Conservation (phyloP, 2,329 filamentous ascomycete genomes). For the Microdochium trichocladiopsis region DNA sequence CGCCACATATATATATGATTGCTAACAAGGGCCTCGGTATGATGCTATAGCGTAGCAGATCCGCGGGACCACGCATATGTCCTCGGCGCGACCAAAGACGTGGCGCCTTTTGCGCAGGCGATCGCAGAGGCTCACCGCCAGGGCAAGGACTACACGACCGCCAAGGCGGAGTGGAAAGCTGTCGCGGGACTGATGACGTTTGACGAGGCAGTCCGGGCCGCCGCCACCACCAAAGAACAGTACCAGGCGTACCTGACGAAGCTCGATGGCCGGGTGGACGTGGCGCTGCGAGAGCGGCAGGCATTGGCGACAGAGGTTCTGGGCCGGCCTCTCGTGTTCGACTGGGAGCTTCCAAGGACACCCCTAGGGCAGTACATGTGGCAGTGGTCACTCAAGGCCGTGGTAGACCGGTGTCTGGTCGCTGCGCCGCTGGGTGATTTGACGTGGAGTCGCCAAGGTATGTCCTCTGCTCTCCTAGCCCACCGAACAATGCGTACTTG, state of each 20-base stretch:
- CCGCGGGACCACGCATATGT: constrained; percentile 29
- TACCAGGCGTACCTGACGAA: constrained; percentile 14
- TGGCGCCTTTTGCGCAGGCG: constrained; percentile 17
- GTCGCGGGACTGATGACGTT: constrained; percentile 21
- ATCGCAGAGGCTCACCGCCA: constrained; percentile 13
- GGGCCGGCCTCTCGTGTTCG: constrained; percentile 15
- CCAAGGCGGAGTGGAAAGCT: constrained; percentile 22
- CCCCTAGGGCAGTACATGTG: constrained; percentile 26
- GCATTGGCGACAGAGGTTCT: constrained; percentile 1
- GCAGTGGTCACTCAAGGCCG: constrained; percentile 19
- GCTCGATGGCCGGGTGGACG: constrained; percentile 1
- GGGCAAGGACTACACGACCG: constrained; percentile 15
- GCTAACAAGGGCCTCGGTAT: not conserved
- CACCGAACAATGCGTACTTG: too few relatives aligned
- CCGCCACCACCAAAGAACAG: constrained; percentile 13
- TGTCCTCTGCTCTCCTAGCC: not conserved
- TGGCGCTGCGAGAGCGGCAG: constrained; percentile 14
- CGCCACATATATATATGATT: not conserved
- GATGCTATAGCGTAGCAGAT: constrained; percentile 19
- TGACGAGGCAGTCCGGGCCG: constrained; percentile 23
- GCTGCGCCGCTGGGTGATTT: constrained; percentile 28
- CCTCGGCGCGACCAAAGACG: constrained; percentile 24
- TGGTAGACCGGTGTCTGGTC: constrained; percentile 22
- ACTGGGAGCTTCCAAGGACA: constrained; percentile 27
- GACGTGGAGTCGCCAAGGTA: constrained; percentile 26